Percentiles rank a stretch among this genome's conserved stretches.
Conservation (phyloP, 2,329 filamentous ascomycete species). For the Colletotrichum sp. region DNA sequence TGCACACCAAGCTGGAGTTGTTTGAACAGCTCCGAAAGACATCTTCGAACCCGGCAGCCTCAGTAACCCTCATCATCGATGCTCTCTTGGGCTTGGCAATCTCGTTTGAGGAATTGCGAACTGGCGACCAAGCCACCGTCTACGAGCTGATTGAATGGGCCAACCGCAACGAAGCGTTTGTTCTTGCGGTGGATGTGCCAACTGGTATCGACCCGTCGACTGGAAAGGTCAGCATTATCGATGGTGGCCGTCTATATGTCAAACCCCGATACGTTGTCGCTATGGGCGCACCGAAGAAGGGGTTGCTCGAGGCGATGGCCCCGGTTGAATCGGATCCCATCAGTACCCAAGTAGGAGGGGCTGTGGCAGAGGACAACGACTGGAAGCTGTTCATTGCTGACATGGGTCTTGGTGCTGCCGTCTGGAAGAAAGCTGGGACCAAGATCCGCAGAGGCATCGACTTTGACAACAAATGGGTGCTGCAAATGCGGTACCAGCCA, state of each 20-base stretch:
- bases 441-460: slow-evolving; percentile 84
- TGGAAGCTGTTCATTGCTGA: slow-evolving; percentile 89
- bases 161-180: slow-evolving; percentile 82
- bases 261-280: slow-evolving; percentile 83
- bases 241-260: slow-evolving; percentile 81
- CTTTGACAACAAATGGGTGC: slow-evolving; percentile 87
- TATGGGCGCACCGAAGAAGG: slow-evolving; percentile 85
- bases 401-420: slow-evolving; percentile 81
- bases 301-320: slow-evolving; percentile 78
- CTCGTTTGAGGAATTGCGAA: slow-evolving; percentile 86
- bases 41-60: slow-evolving; percentile 36
- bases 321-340: slow-evolving; percentile 45
- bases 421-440: slow-evolving; percentile 85
- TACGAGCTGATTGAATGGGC: slow-evolving; percentile 94
- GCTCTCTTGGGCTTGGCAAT: slow-evolving; percentile 86
- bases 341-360: slow-evolving; percentile 21
- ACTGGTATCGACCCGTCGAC: slow-evolving; percentile 84
- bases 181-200: slow-evolving; percentile 89
- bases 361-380: slow-evolving; percentile 52
- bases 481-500: slow-evolving; percentile 65
- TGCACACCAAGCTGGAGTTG: slow-evolving; percentile 66
- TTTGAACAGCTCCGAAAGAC: slow-evolving; percentile 63
- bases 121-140: slow-evolving; percentile 80
- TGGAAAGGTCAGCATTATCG: slow-evolving; percentile 69
- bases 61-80: slow-evolving; percentile 84